These are phyloP conservation scores for Neurospora sp. DNA, from an alignment of 495 filamentous ascomycete species.

Conservation along the genomic window DNA sequence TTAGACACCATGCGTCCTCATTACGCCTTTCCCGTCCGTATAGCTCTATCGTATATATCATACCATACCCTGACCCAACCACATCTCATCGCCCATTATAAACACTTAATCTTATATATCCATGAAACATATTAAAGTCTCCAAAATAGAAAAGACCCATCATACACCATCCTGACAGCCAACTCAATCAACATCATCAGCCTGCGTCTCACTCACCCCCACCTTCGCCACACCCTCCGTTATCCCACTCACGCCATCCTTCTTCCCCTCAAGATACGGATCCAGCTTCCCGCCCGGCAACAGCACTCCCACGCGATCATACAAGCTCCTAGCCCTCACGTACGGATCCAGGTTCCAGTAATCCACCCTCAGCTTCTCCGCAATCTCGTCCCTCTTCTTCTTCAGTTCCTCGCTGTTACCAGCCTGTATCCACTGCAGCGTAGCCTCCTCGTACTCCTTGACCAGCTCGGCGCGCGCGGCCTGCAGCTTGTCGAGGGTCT, in stretches of 20 bases:
- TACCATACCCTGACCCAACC: not conserved
- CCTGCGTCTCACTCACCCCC: constrained; percentile 29
- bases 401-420: constrained; percentile 29
- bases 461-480: constrained; percentile 50
- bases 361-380: constrained; percentile 52
- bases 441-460: constrained; percentile 58
- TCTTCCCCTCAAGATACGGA: constrained; percentile 47
- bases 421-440: constrained; percentile 57
- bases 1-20: not conserved
- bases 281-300: constrained; percentile 53
- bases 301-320: constrained; percentile 66
- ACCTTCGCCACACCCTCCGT: constrained; percentile 19
- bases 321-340: constrained; percentile 58
- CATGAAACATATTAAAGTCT: not conserved
- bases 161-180: not conserved
- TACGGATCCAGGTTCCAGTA: constrained; percentile 85
- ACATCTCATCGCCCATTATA: not conserved
- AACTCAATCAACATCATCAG: constrained; percentile 45
- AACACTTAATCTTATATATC: not conserved
- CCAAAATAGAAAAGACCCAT: not conserved
- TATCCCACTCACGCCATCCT: constrained; percentile 16
- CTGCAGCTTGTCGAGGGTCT: constrained; percentile 49
- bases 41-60: not conserved
- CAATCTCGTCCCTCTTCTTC: constrained; percentile 41
- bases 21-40: not conserved